Evolutionary conservation across 768 basidiomycete species (phyloP).

Genomic region (Flagelloscypha sp.): DNA sequence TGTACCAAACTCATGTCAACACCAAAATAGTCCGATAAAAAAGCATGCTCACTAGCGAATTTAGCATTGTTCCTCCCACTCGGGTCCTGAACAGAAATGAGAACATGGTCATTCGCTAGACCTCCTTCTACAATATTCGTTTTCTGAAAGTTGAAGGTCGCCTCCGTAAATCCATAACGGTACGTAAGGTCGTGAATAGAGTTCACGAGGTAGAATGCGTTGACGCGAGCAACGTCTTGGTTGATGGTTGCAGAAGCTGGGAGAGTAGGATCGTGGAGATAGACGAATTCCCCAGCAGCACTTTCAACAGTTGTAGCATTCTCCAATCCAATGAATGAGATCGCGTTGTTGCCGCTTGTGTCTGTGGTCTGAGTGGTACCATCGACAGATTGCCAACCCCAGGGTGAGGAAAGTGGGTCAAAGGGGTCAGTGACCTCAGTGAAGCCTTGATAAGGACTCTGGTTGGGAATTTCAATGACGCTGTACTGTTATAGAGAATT

Average conservation of each 20-base stretch:
- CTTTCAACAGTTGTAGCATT: conserved; percentile 20
- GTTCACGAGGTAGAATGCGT: conserved; percentile 37
- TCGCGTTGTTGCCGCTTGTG: conserved; percentile 30
- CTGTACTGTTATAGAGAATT: background rate
- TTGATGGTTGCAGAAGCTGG: conserved; percentile 27
- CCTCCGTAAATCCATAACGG: conserved; percentile 38
- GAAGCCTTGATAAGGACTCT: background rate
- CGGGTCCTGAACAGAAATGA: conserved; percentile 32
- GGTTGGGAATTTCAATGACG: background rate
- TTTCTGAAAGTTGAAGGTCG: conserved; percentile 37
- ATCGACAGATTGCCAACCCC: conserved; percentile 4
- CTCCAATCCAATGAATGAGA: conserved; percentile 19
- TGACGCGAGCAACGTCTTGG: conserved; percentile 30
- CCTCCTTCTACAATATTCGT: conserved; percentile 37
- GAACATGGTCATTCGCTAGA: conserved; percentile 32
- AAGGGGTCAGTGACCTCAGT: background rate
- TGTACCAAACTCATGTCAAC: conserved; percentile 12
- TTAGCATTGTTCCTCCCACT: conserved; percentile 21
- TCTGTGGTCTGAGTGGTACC: background rate
- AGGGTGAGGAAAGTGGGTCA: background rate
- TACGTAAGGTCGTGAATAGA: conserved; percentile 35
- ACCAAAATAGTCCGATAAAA: too few relatives aligned
- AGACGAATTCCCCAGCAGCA: conserved; percentile 18
- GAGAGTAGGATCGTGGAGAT: conserved; percentile 12
- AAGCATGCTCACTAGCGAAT: conserved; percentile 10